phyloP scores from a whole-genome alignment of 1,284 basidiomycete genomes.

The Peniophora sp. region DNA sequence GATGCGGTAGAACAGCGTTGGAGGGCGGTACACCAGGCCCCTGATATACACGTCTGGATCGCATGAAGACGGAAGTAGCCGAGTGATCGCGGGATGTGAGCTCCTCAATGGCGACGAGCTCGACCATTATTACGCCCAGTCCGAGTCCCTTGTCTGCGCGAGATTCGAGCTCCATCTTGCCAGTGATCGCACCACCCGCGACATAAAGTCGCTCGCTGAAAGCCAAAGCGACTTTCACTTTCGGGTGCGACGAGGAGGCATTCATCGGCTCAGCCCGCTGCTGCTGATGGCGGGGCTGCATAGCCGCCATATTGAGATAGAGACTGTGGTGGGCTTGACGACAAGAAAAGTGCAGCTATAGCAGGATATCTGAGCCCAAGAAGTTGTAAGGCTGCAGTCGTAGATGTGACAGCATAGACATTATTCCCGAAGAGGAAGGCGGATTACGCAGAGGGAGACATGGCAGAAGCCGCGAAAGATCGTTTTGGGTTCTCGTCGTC shows the following conservation, averaged over 20 bases:
- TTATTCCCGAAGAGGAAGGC: too few species aligned
- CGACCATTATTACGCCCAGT: slow-evolving; percentile 65
- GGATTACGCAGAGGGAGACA: too few species aligned
- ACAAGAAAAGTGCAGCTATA: too few species aligned
- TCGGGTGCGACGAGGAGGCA: slow-evolving; percentile 62
- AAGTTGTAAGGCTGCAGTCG: too few species aligned
- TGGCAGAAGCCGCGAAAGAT: too few species aligned
- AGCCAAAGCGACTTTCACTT: slow-evolving; percentile 57
- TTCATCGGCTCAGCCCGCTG: slow-evolving; percentile 58
- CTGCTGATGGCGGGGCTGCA: background rate
- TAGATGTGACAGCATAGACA: too few species aligned
- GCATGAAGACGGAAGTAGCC: slow-evolving; percentile 67
- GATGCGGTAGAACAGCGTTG: slow-evolving; percentile 60
- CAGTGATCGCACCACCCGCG: slow-evolving; percentile 55
- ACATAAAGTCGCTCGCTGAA: slow-evolving; percentile 52
- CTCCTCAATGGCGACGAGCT: slow-evolving; percentile 68
- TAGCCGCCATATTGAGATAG: too few species aligned
- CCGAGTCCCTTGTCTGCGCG: slow-evolving; percentile 65
- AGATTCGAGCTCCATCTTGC: slow-evolving; percentile 72
- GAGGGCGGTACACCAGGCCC: slow-evolving; percentile 73
- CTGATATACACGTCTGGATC: slow-evolving; percentile 62
- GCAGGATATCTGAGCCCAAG: too few species aligned
- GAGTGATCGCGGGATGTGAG: slow-evolving; percentile 68
- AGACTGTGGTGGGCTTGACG: too few species aligned
- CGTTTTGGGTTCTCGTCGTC: too few species aligned